Evolutionary conservation across 2,329 filamentous ascomycete species (phyloP), one percentile per base, ranked within the genome.

Genomic region (Colletotrichum sp.): DNA sequence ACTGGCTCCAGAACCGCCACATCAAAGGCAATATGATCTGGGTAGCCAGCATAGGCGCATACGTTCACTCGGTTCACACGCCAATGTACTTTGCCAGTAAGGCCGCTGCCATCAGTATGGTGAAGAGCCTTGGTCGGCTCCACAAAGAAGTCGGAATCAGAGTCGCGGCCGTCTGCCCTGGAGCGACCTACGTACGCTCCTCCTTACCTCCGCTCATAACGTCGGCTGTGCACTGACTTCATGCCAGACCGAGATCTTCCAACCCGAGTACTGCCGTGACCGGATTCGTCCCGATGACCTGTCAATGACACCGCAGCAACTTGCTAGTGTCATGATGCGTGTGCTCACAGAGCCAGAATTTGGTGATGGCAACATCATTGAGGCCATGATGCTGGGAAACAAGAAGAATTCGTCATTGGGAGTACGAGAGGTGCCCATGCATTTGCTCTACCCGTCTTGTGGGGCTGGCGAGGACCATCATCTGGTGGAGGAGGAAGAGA

Each of bases 1-100:
- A 82, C 65, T 85, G 82, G 82, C 71, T 80, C 15, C 68, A 80
- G 57, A 77, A 82, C 52, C 72, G 72, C 15, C 2, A 52, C 16
- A 66, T 80, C 8, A 13, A 79, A 12, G 96, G 79, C 2, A 81
- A 83, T 16, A 15, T 84, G 0, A 55, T 84, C 3, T 80, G 78
- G 61, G 55, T 85, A 1, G 77, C 79, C 1, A 82, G 80, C n/a
- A 28, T 84, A 39, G 80, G 78, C 0, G 82, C 72, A 1, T 83
- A 84, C 12, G n/a, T 83, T 8, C 80, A 81, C 52, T 77, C 77
- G 2, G 34, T 84, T 8, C 76, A 79, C 12, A 80, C 82, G 0
- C 83, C 82, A 0, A 61, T 84, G 39, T 83, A 84, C 76, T 80
- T 79, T 34, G 74, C 81, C 0, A 81, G 79, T 75, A 84, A 84